phyloP scores from a whole-genome alignment of 352 stramenopile species.

The Plasmopara halstedii region DNA sequence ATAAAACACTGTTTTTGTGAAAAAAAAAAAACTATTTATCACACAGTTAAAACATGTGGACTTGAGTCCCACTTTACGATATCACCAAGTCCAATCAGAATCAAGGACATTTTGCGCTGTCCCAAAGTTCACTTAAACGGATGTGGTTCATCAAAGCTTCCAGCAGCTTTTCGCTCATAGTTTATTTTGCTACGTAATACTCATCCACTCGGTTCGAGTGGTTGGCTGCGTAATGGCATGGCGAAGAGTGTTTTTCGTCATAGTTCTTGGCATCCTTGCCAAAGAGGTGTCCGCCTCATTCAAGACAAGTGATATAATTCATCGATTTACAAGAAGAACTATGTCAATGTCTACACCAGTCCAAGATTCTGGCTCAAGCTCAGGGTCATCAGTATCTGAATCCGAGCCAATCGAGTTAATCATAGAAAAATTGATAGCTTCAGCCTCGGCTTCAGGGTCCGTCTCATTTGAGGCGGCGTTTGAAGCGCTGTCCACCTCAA shows the following conservation, averaged over 20 bases:
- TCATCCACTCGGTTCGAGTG: neutral
- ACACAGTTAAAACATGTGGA: conserved; percentile 10
- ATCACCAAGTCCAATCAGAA: conserved; percentile 10
- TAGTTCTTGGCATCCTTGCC: conserved; percentile 1
- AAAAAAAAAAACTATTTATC: too few relatives aligned
- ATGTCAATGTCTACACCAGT: neutral
- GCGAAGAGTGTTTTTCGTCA: conserved; percentile 1
- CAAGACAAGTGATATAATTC: conserved; percentile 5
- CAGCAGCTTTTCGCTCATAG: conserved; percentile 2
- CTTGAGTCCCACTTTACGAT: conserved; percentile 2
- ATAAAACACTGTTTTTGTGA: too few relatives aligned
- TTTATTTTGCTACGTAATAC: conserved; percentile 12
- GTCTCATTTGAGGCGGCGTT: conserved; percentile 10
- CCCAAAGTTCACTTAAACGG: neutral
- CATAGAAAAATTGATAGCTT: conserved; percentile 2
- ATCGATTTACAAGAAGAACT: neutral
- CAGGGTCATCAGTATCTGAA: conserved; percentile 2
- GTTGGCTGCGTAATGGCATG: neutral
- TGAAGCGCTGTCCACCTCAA: conserved; percentile 1
- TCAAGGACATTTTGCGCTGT: conserved; percentile 8
- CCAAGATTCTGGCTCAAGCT: neutral
- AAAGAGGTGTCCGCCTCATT: neutral
- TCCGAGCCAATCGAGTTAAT: neutral
- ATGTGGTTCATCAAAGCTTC: conserved; percentile 2
- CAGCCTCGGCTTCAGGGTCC: conserved; percentile 1